A percentile compares a stretch with the other conserved stretches of the same genome.
These are phyloP conservation scores for Ustilago xerochloae DNA, from an alignment of 1,284 basidiomycete species.

Conservation along the genomic window DNA sequence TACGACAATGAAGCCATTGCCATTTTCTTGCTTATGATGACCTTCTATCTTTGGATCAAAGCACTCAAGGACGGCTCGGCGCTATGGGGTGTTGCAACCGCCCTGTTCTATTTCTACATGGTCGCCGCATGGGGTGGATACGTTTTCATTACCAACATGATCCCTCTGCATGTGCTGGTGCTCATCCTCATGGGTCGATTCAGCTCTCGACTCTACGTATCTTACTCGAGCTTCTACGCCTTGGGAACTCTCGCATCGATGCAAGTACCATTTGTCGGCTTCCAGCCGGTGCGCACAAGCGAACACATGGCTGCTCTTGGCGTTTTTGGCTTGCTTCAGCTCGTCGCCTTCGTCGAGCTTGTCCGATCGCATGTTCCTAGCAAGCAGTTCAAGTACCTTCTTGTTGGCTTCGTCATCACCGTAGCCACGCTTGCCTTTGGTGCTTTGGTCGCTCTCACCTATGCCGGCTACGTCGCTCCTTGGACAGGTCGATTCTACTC, in stretches of 20 bases:
- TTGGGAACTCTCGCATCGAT: conserved; percentile 96
- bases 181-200: conserved; percentile 97
- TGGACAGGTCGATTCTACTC: conserved; percentile 99
- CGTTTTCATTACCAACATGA: conserved; percentile 99
- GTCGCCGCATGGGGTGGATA: conserved; percentile 99
- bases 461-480: conserved; percentile 94
- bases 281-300: conserved; percentile 95
- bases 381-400: conserved; percentile 87
- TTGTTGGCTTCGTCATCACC: conserved; percentile 73
- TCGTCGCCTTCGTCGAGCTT: conserved; percentile 91
- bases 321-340: conserved; percentile 95
- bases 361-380: conserved; percentile 89
- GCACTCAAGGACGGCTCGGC: conserved; percentile 94
- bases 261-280: conserved; percentile 99
- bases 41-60: conserved; percentile 97
- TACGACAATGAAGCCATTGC: conserved; percentile 99
- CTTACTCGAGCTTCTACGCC: conserved; percentile 97
- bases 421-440: conserved; percentile 76
- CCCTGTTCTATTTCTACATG: conserved; percentile 99
- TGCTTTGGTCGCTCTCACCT: conserved; percentile 77
- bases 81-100: conserved; percentile 87
- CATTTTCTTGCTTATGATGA: conserved; percentile 99
- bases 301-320: conserved; percentile 99
- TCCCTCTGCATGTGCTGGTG: conserved; percentile 91
- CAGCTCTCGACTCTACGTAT: conserved; percentile 89